Evolutionary conservation across 441 rosid species (phyloP), one percentile per base, ranked within the genome.

Genomic region (Adansonia madagascariensis): DNA sequence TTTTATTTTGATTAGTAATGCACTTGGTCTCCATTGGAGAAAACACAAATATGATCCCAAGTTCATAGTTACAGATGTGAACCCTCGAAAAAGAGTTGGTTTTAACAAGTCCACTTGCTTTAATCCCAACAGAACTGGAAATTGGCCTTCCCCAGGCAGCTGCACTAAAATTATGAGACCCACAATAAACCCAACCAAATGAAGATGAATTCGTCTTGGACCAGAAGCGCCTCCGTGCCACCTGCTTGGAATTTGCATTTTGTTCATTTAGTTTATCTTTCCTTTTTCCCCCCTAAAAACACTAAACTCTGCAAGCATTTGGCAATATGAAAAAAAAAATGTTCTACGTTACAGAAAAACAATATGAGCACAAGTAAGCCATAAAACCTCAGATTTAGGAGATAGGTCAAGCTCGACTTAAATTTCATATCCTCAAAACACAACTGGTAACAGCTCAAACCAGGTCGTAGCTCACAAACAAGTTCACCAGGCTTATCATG

Each of bases 91-190:
- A 73, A 7, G 82, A 73, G 49, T 78, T 81, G 59, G 80, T 59
- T 79, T 66, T 78, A 67, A 64, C 72, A 39, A 59, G 66, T 66
- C 78, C 82, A 52, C 85, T 81, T 18, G 84, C 73, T 50, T 80
- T 89, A 65, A 39, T 78, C 65, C 84, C 78, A 72, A 75, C 57
- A 67, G 86, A 85, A 76, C 76, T 80, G 53, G 87, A 85, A 35
- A 90, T 86, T 59, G 84, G 80, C 71, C 91, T 84, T 75, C 98
- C 99, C 98, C 99, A 95, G 15, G 99, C 98, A 78, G 97, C 97
- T 53, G 91, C 87, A 82, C 99, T 95, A 79, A 93, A 91, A 79
- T 93, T 95, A 85, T 93, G 99, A 46, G 99, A 95, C 35, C 98
- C 97, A 17, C 95, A 88, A 68, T 95, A 95, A 78, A 93, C 89